Evolutionary conservation across 2,329 filamentous ascomycete genomes (phyloP), one percentile per base, ranked within the genome.

Genomic region (Pleomassaria siparia): DNA sequence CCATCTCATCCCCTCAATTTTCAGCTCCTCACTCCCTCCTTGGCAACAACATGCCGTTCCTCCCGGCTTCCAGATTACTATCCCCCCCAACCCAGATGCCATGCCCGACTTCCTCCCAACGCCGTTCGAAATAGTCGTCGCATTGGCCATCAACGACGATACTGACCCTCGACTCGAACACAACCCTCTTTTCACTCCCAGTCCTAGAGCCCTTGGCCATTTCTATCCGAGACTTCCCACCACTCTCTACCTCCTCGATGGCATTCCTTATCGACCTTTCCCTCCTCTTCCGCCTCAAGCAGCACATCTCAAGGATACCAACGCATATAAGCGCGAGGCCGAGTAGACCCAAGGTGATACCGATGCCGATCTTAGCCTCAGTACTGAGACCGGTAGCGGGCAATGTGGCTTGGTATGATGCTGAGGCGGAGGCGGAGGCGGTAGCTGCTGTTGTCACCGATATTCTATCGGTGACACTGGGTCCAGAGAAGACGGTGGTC

Each of bases 101-200:
- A n/a, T n/a, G n/a, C n/a, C n/a, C n/a, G n/a, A n/a, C n/a, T n/a
- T n/a, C n/a, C n/a, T n/a, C n/a, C 54, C 48, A 26, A 44, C 50
- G 33, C 49, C 50, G 10, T 55, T 49, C 22, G 50, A 43, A 9
- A 15, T 20, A 8, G 40, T 33, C 24, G 15, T 36, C 16, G 48
- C 44, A n/a, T 53, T 50, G 21, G 5, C 49, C 52, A 4, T 55
- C 59, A 15, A 62, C 50, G 10, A 63, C 28, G 44, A 67, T 59
- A 33, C 57, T 56, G 11, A 59, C 54, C 22, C 60, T 45, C 35
- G 58, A 62, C 36, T 65, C 62, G 29, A 64, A 28, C 2, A 63
- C 59, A 44, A 60, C 50, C 25, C 56, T 58, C 28, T 67, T 63
- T 28, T 58, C 52, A 28, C 47, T 58, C 28, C 16, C n/a, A n/a